Base-by-base conservation (phyloP, 2,329 filamentous ascomycete species). In the Xenoacremonium recifei region DNA sequence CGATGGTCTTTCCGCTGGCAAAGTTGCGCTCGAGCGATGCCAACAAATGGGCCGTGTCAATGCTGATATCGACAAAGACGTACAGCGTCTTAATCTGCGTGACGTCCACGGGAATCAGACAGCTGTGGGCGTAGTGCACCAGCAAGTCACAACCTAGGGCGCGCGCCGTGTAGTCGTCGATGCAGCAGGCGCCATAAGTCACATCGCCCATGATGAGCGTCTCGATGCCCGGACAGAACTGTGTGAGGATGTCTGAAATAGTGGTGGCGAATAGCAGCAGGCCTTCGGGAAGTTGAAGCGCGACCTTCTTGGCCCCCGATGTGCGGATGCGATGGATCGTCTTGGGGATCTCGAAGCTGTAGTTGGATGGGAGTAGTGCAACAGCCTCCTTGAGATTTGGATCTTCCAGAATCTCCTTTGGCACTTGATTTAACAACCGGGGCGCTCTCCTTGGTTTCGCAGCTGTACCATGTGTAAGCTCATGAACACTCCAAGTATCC, bases 191-290 rank as follows among this genome's bases (percentile, higher is more conserved):
- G 49, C 93, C 93, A 64, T 99, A 99, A 1, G 93, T 99, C 32
- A 99, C 93, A 63, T 99, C 93, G 47, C 93, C 93, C 93, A 99
- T 99, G 65, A 99, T 99, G 40, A 97, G 75, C 2, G 92, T 97
- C 63, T 95, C 89, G 30, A 87, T 85, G 2, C 87, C 90, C 0
- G 89, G 86, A 60, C 93, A 99, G 71, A 99, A 99, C 61, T 91
- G 87, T 1, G 87, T 89, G 35, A 99, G 74, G 57, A 99, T 97
- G 63, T 99, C 93, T 4, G 93, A 96, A 54, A 99, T 92, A 25
- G 93, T 99, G 19, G 93, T 97, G 17, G 93, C 93, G 63, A 99
- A 99, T 42, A 99, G 75, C 20, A 99, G 79, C 2, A 99, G 77
- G 2, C 93, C 93, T 67, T 99, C 95, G 5, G 93, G 93, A 75